phyloP scores from a whole-genome alignment of 768 basidiomycete genomes.

The Suillus subalutaceus region DNA sequence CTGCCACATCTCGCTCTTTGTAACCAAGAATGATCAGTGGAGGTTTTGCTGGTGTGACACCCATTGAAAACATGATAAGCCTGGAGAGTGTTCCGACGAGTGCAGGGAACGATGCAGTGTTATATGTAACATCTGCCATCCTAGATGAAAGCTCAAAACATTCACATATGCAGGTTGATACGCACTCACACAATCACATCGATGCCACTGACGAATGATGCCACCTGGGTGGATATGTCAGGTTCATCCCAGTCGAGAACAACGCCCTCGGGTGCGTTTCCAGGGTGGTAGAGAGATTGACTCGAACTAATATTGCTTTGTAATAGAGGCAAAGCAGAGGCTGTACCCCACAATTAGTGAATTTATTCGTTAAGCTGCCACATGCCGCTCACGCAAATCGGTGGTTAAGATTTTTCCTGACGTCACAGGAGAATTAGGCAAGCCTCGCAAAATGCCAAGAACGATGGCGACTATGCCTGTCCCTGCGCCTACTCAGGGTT shows the following conservation, averaged over 20 bases:
- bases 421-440: conserved; percentile 20
- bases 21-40: conserved; percentile 74
- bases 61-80: conserved; percentile 39
- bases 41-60: conserved; percentile 26
- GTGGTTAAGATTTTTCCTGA: conserved; percentile 56
- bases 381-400: conserved; percentile 63
- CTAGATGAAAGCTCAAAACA: conserved; percentile 39
- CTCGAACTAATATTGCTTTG: conserved; percentile 66
- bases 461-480: conserved; percentile 81
- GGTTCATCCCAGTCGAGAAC: conserved; percentile 81
- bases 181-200: conserved; percentile 71
- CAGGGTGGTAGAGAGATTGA: conserved; percentile 33
- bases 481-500: conserved; percentile 64
- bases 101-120: conserved; percentile 81
- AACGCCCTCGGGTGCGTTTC: conserved; percentile 32
- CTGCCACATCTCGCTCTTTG: conserved; percentile 81
- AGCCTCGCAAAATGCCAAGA: conserved; percentile 58
- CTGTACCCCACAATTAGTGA: conserved; percentile 41
- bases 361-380: neutral
- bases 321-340: conserved; percentile 80
- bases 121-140: conserved; percentile 94
- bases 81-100: conserved; percentile 67
- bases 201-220: conserved; percentile 40
- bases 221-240: conserved; percentile 49
- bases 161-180: neutral